These are phyloP conservation scores for Kazachstania kunashirensis DNA, from an alignment of 805 yeast genomes.

Conservation along the genomic window DNA sequence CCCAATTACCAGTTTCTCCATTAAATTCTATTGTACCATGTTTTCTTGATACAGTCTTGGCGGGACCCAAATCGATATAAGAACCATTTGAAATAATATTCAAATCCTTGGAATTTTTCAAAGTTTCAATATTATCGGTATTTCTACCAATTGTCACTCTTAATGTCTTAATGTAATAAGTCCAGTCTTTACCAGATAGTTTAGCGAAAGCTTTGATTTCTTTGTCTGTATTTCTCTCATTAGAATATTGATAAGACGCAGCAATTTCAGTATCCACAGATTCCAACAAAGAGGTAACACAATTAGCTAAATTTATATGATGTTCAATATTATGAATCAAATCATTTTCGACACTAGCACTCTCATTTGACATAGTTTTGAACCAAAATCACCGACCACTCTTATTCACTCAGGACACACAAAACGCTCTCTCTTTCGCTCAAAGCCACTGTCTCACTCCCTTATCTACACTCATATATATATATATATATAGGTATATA, in stretches of 20 bases:
- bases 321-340: too few species aligned
- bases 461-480: too few species aligned
- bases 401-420: too few species aligned
- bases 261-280: conserved; percentile 68
- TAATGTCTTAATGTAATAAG: conserved; percentile 75
- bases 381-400: too few species aligned
- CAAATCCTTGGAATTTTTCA: background rate
- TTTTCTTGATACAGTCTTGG: conserved; percentile 86
- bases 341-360: too few species aligned
- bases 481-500: too few species aligned
- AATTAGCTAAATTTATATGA: conserved; percentile 50
- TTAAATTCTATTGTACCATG: conserved; percentile 83
- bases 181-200: conserved; percentile 88
- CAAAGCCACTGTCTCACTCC: too few species aligned
- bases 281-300: conserved; percentile 58
- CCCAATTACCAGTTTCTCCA: conserved; percentile 68
- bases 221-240: conserved; percentile 45
- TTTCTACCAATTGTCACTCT: conserved; percentile 75
- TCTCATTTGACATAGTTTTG: too few species aligned
- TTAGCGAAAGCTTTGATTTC: conserved; percentile 97
- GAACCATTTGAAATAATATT: conserved; percentile 1
- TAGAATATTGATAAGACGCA: conserved; percentile 63
- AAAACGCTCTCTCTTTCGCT: too few species aligned
- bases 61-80: conserved; percentile 87
- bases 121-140: conserved; percentile 32